These are phyloP conservation scores for Mycocentrospora acerina DNA, from an alignment of 2,329 filamentous ascomycete species.

Conservation along the genomic window DNA sequence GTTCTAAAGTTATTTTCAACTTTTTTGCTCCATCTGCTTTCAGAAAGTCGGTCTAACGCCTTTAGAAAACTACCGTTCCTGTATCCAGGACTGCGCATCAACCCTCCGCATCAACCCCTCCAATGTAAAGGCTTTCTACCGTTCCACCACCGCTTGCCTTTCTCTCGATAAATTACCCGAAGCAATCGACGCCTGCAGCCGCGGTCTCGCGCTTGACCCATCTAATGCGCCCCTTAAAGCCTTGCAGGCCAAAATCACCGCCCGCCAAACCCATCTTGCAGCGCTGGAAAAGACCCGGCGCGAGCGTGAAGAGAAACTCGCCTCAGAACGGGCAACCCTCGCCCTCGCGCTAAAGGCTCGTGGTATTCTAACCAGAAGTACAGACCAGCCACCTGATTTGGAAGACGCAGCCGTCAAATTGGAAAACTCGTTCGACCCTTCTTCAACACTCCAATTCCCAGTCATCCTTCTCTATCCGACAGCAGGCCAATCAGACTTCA, in stretches of 20 bases:
- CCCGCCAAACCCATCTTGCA: slow-evolving; percentile 58
- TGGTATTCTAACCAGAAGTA: slow-evolving; percentile 68
- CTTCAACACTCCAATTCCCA: slow-evolving; percentile 73
- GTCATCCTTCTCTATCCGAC: slow-evolving; percentile 82
- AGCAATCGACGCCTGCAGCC: slow-evolving; percentile 75
- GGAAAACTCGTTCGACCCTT: slow-evolving; percentile 70
- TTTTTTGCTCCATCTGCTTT: neutral
- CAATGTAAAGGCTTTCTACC: slow-evolving; percentile 91
- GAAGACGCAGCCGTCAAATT: slow-evolving; percentile 77
- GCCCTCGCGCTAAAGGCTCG: slow-evolving; percentile 61
- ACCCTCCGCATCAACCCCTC: slow-evolving; percentile 74
- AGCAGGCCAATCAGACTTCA: slow-evolving; percentile 80
- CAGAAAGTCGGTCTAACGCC: slow-evolving; percentile 3
- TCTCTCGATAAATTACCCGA: slow-evolving; percentile 76
- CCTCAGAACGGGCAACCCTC: slow-evolving; percentile 58
- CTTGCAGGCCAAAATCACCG: slow-evolving; percentile 64
- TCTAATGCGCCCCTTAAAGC: slow-evolving; percentile 66
- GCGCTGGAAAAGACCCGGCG: slow-evolving; percentile 58
- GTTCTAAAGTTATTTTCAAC: no score
- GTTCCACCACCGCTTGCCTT: slow-evolving; percentile 75
- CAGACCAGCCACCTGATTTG: slow-evolving; percentile 76
- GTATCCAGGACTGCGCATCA: slow-evolving; percentile 79
- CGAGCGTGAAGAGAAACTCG: slow-evolving; percentile 57
- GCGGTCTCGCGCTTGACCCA: slow-evolving; percentile 72
- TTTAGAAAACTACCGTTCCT: slow-evolving; percentile 79